Evolutionary conservation across 1,284 basidiomycete species (phyloP).

Genomic region (Waitea zeae): DNA sequence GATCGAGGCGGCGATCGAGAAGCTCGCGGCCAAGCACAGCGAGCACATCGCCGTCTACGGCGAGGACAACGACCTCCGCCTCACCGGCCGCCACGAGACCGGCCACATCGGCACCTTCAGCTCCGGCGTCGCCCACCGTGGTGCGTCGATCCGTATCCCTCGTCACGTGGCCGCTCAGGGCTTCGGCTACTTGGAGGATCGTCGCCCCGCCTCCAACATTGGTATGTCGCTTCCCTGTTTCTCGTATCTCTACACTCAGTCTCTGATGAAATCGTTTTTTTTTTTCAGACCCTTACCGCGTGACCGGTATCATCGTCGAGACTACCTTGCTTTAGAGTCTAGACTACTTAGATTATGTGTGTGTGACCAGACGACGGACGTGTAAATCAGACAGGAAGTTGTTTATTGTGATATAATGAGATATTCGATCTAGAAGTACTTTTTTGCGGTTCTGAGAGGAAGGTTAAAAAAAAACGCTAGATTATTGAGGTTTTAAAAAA

Average conservation of each 20-base stretch:
- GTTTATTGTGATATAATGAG: too few species aligned
- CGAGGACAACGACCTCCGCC: slow-evolving; percentile 87
- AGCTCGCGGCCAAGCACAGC: slow-evolving; percentile 67
- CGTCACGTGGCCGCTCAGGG: slow-evolving; percentile 86
- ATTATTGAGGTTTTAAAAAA: too few species aligned
- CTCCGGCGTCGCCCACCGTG: slow-evolving; percentile 94
- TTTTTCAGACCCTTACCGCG: slow-evolving; percentile 67
- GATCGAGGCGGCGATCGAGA: slow-evolving; percentile 91
- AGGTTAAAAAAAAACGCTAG: too few species aligned
- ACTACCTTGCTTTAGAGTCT: slow-evolving; percentile 76
- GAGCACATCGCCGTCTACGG: slow-evolving; percentile 96
- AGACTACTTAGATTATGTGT: too few species aligned
- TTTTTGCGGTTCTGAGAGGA: too few species aligned
- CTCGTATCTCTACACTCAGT: slow-evolving; percentile 4
- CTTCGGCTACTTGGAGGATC: slow-evolving; percentile 92
- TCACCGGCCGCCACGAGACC: slow-evolving; percentile 94
- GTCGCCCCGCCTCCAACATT: slow-evolving; percentile 95
- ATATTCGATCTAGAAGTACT: too few species aligned
- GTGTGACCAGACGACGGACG: too few species aligned
- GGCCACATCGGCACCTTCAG: slow-evolving; percentile 89
- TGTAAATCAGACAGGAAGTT: too few species aligned
- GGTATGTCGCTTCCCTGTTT: slow-evolving; percentile 35
- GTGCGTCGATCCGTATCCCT: slow-evolving; percentile 90
- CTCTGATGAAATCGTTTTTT: slow-evolving; percentile 4
- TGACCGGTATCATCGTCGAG: slow-evolving; percentile 84